Percentiles rank a stretch among this genome's conserved stretches.
These are phyloP conservation scores for Rhynchosporium secalis DNA, from an alignment of 2,329 filamentous ascomycete species.

Conservation along the genomic window DNA sequence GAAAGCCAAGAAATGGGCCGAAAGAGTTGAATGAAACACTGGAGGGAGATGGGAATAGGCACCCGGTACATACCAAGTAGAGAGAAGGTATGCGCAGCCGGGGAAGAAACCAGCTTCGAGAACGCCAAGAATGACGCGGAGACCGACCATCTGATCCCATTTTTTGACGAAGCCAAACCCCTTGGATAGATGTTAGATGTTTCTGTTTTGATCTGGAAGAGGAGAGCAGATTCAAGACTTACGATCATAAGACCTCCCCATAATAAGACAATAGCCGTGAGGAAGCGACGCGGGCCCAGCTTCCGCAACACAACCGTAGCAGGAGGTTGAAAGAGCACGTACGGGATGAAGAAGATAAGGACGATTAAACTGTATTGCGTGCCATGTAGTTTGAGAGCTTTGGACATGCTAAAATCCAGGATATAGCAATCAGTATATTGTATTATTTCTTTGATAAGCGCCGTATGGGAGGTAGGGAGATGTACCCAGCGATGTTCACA, in stretches of 20 bases:
- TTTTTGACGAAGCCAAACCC: conserved; percentile 41
- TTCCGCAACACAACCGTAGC: conserved; percentile 69
- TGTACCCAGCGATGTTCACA: conserved; percentile 68
- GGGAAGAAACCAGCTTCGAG: conserved; percentile 41
- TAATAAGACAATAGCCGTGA: conserved; percentile 49
- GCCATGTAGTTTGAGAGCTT: conserved; percentile 22
- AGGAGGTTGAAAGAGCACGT: conserved; percentile 69
- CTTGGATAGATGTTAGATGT: conserved; percentile 23
- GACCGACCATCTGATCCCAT: conserved; percentile 35
- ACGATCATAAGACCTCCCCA: conserved; percentile 49
- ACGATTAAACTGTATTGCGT: conserved; percentile 22
- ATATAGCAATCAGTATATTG: no score
- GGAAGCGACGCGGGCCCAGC: conserved; percentile 60
- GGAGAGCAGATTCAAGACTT: conserved; percentile 14
- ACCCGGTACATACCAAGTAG: conserved; percentile 41
- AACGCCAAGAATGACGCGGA: conserved; percentile 36
- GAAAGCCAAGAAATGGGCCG: no score
- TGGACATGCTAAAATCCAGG: conserved; percentile 24
- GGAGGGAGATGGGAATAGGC: no score
- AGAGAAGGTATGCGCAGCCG: conserved; percentile 46
- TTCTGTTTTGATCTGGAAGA: no score
- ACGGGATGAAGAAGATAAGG: conserved; percentile 72
- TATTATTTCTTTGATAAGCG: no score
- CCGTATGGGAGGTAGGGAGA: neutral
- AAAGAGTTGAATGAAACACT: no score